Evolutionary conservation across 169 alveolate species (phyloP).

Genomic region (Plasmodium chabaudi): DNA sequence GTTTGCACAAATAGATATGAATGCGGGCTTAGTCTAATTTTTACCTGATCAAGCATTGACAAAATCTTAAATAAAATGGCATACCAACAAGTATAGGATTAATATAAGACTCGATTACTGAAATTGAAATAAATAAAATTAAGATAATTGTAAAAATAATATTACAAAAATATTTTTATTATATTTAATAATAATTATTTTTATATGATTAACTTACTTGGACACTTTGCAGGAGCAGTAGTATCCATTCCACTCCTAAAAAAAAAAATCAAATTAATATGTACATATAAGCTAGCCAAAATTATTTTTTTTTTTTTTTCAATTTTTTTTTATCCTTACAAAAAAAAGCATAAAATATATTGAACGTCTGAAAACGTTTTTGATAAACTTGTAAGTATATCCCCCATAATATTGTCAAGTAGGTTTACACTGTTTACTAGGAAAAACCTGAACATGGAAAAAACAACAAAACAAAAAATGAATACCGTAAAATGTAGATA

Average conservation of each 20-base stretch:
- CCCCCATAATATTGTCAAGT: slow-evolving; percentile 87
- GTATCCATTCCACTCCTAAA: slow-evolving; percentile 53
- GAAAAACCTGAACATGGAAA: slow-evolving; percentile 72
- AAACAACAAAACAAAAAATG: neutral
- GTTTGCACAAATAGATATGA: too few species aligned
- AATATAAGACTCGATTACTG: slow-evolving; percentile 80
- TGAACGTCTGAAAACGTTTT: slow-evolving; percentile 88
- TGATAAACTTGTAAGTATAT: slow-evolving; percentile 85
- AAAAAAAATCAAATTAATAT: neutral
- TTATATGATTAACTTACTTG: slow-evolving; percentile 25
- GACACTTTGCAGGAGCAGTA: slow-evolving; percentile 54
- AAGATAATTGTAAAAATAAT: neutral
- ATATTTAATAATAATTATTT: neutral
- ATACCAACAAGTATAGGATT: slow-evolving; percentile 85
- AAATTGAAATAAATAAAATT: neutral
- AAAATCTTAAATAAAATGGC: slow-evolving; percentile 88
- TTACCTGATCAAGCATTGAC: slow-evolving; percentile 88
- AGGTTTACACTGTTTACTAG: slow-evolving; percentile 83
- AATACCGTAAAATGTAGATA: neutral
- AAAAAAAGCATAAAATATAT: slow-evolving; percentile 80
- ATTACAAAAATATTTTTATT: neutral
- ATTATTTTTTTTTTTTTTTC: neutral
- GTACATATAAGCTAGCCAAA: neutral
- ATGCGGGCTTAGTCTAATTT: neutral
- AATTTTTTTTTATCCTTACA: slow-evolving; percentile 65